phyloP scores from a whole-genome alignment of 2,329 filamentous ascomycete genomes.

The Acrodontium crateriforme region DNA sequence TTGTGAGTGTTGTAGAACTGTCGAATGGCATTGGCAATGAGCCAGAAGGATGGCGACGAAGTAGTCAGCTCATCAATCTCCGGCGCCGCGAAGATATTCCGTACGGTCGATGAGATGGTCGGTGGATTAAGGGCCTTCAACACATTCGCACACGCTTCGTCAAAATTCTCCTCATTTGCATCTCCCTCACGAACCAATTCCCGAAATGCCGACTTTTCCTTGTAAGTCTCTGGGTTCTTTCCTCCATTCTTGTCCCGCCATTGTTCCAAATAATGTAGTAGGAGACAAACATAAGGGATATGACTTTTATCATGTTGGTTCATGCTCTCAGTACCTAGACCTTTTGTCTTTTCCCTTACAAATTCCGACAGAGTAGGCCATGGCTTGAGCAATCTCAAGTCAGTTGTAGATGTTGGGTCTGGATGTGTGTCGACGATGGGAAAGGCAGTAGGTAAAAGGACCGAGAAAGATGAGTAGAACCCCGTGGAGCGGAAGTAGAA shows the following conservation, averaged over 20 bases:
- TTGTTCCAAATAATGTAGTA: constrained; percentile 66
- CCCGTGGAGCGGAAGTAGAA: constrained; percentile 80
- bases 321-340: constrained; percentile 48
- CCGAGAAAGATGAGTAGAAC: constrained; percentile 81
- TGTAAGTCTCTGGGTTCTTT: constrained; percentile 56
- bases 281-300: constrained; percentile 69
- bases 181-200: constrained; percentile 65
- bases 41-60: constrained; percentile 62
- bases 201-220: constrained; percentile 75
- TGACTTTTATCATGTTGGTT: constrained; percentile 78
- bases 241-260: constrained; percentile 66
- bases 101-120: constrained; percentile 53
- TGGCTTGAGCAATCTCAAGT: constrained; percentile 69
- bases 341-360: constrained; percentile 48
- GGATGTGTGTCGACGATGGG: constrained; percentile 94
- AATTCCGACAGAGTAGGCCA: constrained; percentile 72
- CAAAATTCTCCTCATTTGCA: constrained; percentile 73
- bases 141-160: constrained; percentile 78
- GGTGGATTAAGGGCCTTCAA: constrained; percentile 69
- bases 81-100: constrained; percentile 63
- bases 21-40: constrained; percentile 68
- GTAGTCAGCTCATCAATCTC: constrained; percentile 37
- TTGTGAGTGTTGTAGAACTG: constrained; percentile 61
- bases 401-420: constrained; percentile 68
- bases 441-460: constrained; percentile 63